A percentile compares a stretch with the other conserved stretches of the same genome.
These are phyloP conservation scores for Tetrahymena malaccensis DNA, from an alignment of 73 alveolate genomes.

Conservation along the genomic window DNA sequence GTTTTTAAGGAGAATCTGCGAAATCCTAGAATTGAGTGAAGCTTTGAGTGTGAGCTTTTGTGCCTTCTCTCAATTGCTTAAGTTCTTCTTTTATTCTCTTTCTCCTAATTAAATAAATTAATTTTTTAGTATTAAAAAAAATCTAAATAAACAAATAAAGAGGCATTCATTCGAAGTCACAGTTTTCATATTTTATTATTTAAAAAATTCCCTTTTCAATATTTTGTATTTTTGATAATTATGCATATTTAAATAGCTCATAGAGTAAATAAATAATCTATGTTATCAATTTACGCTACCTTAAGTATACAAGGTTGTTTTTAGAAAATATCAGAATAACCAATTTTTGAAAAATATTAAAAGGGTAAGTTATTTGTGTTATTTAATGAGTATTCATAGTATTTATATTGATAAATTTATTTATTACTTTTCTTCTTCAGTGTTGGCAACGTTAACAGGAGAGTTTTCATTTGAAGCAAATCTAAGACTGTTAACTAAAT, in stretches of 20 bases:
- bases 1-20: neutral
- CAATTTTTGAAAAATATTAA: too few species aligned
- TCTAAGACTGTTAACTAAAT: conserved; percentile 30
- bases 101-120: neutral
- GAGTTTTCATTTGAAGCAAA: conserved; percentile 28
- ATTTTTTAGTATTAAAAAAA: too few species aligned
- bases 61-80: neutral
- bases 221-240: neutral
- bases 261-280: too few species aligned
- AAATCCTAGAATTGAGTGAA: neutral
- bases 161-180: too few species aligned
- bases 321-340: too few species aligned
- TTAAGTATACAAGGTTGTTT: too few species aligned
- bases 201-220: too few species aligned
- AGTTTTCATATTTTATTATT: too few species aligned
- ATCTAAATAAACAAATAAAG: too few species aligned
- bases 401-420: neutral
- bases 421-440: neutral
- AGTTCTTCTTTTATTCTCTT: neutral
- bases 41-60: neutral
- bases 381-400: too few species aligned
- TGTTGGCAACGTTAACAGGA: neutral
- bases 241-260: neutral
- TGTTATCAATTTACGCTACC: too few species aligned
- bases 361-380: too few species aligned